Evolutionary conservation across 1,284 basidiomycete species (phyloP).

Genomic region (Sparassis latifolia): DNA sequence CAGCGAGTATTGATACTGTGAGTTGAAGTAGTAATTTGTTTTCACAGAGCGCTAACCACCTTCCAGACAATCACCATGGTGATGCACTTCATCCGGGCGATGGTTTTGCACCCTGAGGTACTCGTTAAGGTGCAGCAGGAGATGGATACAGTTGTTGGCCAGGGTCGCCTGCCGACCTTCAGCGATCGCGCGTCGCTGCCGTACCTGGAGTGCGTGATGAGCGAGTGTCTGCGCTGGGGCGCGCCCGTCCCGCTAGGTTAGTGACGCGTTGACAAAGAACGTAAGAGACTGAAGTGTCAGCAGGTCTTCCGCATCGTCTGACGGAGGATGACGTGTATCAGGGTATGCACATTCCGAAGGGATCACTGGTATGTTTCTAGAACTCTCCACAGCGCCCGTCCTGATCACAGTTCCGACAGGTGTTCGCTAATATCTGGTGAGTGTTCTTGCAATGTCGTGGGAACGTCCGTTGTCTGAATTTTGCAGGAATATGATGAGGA

Average conservation of each 20-base stretch:
- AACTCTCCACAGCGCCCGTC: neutral
- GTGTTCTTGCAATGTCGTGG: conserved; percentile 1
- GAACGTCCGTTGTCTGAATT: neutral
- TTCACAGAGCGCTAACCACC: neutral
- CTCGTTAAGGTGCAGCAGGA: conserved; percentile 28
- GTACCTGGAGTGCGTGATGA: conserved; percentile 26
- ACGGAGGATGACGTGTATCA: conserved; percentile 30
- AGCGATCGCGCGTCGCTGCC: conserved; percentile 26
- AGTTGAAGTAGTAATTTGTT: conserved; percentile 12
- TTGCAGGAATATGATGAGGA: conserved; percentile 30
- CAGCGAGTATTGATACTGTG: conserved; percentile 55
- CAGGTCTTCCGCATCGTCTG: conserved; percentile 7
- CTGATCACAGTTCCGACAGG: neutral
- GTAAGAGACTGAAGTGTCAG: too few relatives aligned
- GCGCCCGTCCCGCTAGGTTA: conserved; percentile 18
- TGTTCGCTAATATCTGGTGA: conserved; percentile 32
- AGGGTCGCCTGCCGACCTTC: conserved; percentile 23
- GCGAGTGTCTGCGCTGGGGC: conserved; percentile 18
- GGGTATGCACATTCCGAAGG: conserved; percentile 28
- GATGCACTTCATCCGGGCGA: conserved; percentile 21
- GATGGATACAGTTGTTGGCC: conserved; percentile 27
- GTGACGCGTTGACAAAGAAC: neutral
- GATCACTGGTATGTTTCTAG: conserved; percentile 21
- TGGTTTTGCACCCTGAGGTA: conserved; percentile 25
- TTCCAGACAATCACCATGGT: conserved; percentile 26